Evolutionary conservation across 129 eudicot genomes (phyloP), one percentile per base, ranked within the genome.

Genomic region (Lactuca sativa): DNA sequence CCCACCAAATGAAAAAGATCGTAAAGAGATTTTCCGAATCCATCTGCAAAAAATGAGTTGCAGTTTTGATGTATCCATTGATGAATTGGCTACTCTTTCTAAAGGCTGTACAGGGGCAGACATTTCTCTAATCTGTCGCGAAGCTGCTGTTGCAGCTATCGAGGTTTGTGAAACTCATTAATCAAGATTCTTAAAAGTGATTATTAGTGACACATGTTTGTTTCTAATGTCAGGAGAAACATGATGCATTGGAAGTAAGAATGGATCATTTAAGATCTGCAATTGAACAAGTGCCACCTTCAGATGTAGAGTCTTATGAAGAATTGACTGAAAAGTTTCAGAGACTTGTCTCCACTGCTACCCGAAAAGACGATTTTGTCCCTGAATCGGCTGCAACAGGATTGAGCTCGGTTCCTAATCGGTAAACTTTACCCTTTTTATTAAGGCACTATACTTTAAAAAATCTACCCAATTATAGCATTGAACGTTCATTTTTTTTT

Each of bases 71-170:
- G 93, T 95, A 59, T 84, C 78, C 77, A 36, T 81, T 34, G 78
- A 80, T 64, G 87, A 90, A 76, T 85, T 95, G 59, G 86, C 97
- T 59, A 69, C 17, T 77, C 83, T 84, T 14, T 80, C 99, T 59
- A 89, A 87, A 75, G 97, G 97, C 69, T 90, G 74, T 71, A 90
- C 96, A 2, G 99, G 99, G 56, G 99, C 99, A 58, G 97, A 90
- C 74, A 90, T 95, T 58, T 87, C 86, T 34, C 80, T 72, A 53
- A 82, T 90, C 9, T 95, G 99, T 72, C 83, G 82, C 5, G 87
- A 90, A 80, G 99, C 99, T 25, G 89, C 91, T 62, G 34, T 90
- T 69, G 82, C 77, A 34, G 99, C 97, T 51, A 75, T 95, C 6
- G 97, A 95, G 78, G 99, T 95, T 79, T 63, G 80, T 70, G 33